These are phyloP conservation scores for Aureobasidium pullulans DNA, from an alignment of 2,329 filamentous ascomycete genomes.

Conservation along the genomic window DNA sequence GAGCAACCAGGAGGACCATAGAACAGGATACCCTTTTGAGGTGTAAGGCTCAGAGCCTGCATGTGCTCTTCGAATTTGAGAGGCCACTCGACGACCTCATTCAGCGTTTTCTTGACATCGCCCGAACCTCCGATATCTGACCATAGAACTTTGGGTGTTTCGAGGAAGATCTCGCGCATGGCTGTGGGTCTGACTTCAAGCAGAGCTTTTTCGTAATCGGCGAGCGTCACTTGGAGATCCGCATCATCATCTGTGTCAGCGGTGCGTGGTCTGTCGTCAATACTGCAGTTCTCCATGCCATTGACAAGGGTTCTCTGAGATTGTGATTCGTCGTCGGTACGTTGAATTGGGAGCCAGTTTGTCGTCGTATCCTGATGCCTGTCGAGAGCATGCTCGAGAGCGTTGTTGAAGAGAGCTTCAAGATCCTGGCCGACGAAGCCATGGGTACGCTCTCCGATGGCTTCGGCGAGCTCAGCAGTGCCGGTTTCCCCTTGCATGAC, in stretches of 20 bases:
- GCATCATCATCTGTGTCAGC: neutral
- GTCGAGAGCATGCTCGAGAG: slow-evolving; percentile 35
- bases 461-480: slow-evolving; percentile 44
- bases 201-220: slow-evolving; percentile 60
- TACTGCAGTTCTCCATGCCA: neutral
- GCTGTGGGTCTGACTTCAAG: slow-evolving; percentile 68
- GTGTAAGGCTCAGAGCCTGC: slow-evolving; percentile 45
- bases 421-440: slow-evolving; percentile 80
- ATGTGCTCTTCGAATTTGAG: slow-evolving; percentile 49
- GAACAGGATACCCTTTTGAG: slow-evolving; percentile 75
- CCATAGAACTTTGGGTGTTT: slow-evolving; percentile 81
- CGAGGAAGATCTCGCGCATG: slow-evolving; percentile 82
- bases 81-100: slow-evolving; percentile 52
- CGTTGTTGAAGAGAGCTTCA: slow-evolving; percentile 52
- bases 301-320: neutral
- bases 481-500: slow-evolving; percentile 47
- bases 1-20: slow-evolving; percentile 93
- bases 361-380: slow-evolving; percentile 21
- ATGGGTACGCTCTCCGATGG: slow-evolving; percentile 68
- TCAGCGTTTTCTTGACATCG: slow-evolving; percentile 57
- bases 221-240: slow-evolving; percentile 19
- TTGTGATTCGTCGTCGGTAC: neutral
- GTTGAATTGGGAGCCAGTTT: neutral
- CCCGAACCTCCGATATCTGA: slow-evolving; percentile 80
- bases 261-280: neutral